Conservation (phyloP, 192 early-diverging fungal genomes). For the Obelidium mucronatum region DNA sequence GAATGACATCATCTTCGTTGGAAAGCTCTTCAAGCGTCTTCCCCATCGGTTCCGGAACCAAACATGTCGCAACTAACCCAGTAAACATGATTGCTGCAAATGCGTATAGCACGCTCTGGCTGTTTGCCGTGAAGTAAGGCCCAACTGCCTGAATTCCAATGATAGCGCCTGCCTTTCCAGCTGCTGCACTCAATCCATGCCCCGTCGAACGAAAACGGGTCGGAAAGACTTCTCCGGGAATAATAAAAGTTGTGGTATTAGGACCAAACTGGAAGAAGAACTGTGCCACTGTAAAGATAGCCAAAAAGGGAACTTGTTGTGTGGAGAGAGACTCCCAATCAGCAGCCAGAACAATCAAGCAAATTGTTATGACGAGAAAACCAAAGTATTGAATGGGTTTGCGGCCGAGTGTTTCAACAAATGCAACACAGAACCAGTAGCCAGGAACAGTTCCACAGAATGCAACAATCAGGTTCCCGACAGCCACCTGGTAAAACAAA, state of each 20-base stretch:
- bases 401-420: slow-evolving; percentile 88
- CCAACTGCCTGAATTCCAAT: slow-evolving; percentile 57
- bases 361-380: slow-evolving; percentile 76
- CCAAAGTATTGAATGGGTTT: slow-evolving; percentile 92
- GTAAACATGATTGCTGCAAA: slow-evolving; percentile 53
- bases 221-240: slow-evolving; percentile 77
- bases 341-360: slow-evolving; percentile 66
- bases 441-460: slow-evolving; percentile 75
- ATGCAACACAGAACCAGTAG: slow-evolving; percentile 93
- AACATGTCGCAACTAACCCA: slow-evolving; percentile 67
- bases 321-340: slow-evolving; percentile 33
- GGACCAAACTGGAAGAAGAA: no score
- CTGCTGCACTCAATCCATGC: slow-evolving; percentile 82
- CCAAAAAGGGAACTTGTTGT: slow-evolving; percentile 46
- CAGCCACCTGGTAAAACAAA: slow-evolving; percentile 48
- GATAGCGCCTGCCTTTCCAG: slow-evolving; percentile 80
- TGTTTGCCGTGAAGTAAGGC: slow-evolving; percentile 41
- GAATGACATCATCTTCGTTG: no score
- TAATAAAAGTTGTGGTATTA: slow-evolving; percentile 86
- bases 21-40: slow-evolving; percentile 78
- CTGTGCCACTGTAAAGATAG: slow-evolving; percentile 51
- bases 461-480: slow-evolving; percentile 93
- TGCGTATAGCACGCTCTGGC: slow-evolving; percentile 24
- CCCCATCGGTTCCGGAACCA: slow-evolving; percentile 83
- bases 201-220: slow-evolving; percentile 76